These are phyloP conservation scores for Ogataea chonburiensis DNA, from an alignment of 805 yeast species.

Conservation along the genomic window DNA sequence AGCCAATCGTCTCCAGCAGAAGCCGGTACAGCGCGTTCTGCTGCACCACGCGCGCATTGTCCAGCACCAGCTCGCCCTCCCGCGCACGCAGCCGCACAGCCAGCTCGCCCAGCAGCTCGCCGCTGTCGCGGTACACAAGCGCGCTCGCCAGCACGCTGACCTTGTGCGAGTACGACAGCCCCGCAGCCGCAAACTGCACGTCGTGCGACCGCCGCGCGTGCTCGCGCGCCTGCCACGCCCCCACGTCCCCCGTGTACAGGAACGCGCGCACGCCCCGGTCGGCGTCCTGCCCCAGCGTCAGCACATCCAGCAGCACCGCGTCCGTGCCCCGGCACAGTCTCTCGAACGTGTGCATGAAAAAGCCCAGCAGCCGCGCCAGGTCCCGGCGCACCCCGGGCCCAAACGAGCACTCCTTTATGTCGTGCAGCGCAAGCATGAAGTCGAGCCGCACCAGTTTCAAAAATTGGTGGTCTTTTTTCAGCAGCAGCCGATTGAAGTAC, in stretches of 20 bases:
- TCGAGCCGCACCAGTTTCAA: conserved; percentile 66
- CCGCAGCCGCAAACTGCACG: conserved; percentile 17
- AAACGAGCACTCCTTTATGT: conserved; percentile 51
- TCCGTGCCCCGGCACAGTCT: conserved; percentile 50
- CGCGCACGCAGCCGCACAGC: conserved; percentile 37
- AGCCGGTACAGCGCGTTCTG: conserved; percentile 23
- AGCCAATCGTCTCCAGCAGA: conserved; percentile 26
- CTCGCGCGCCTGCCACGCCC: conserved; percentile 35
- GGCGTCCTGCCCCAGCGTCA: conserved; percentile 54
- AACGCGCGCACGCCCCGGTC: conserved; percentile 48
- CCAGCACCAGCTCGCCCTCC: conserved; percentile 5
- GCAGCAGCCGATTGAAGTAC: conserved; percentile 70
- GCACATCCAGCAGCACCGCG: conserved; percentile 56
- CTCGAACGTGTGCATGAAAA: conserved; percentile 61
- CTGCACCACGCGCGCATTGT: conserved; percentile 7
- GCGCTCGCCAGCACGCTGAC: conserved; percentile 26
- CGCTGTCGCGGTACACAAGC: conserved; percentile 42
- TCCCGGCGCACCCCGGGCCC: conserved; percentile 51
- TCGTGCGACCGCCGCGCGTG: conserved; percentile 21
- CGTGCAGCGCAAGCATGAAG: conserved; percentile 58
- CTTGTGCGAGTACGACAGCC: conserved; percentile 25
- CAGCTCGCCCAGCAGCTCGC: conserved; percentile 45
- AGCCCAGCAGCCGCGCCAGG: conserved; percentile 61
- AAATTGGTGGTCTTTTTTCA: conserved; percentile 54
- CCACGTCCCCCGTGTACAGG: conserved; percentile 59